A percentile compares a stretch with the other conserved stretches of the same genome.
Conservation (phyloP, 257 asterid genomes). For the Misopates orontium region DNA sequence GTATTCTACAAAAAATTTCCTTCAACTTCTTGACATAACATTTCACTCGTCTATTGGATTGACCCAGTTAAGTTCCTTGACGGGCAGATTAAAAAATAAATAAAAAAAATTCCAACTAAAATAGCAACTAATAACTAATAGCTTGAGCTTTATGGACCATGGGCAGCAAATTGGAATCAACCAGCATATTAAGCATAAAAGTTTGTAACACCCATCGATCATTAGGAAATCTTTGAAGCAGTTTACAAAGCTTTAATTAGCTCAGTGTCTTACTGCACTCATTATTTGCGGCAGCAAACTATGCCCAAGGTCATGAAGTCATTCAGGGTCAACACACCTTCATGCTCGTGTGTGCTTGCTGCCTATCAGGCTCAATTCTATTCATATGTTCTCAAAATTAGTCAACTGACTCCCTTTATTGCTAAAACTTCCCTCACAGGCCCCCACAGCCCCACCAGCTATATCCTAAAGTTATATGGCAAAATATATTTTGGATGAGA, state of each 20-base stretch:
- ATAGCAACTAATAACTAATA: background rate
- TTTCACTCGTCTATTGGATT: background rate
- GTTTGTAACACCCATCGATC: background rate
- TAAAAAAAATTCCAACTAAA: slow-evolving; percentile 8
- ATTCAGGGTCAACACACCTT: background rate
- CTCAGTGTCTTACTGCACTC: background rate
- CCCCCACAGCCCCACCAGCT: background rate
- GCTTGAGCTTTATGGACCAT: background rate
- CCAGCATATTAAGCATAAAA: background rate
- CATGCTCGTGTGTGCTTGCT: background rate
- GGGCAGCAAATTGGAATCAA: background rate
- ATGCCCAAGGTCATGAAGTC: background rate
- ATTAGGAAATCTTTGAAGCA: background rate
- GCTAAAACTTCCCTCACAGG: background rate
- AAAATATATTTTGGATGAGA: background rate
- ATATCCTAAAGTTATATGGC: background rate
- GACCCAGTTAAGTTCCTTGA: background rate
- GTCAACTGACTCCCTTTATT: background rate
- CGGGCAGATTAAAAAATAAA: too few species aligned
- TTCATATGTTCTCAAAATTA: background rate
- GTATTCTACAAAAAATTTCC: background rate
- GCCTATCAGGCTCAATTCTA: background rate
- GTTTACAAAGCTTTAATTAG: background rate
- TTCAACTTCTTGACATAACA: background rate
- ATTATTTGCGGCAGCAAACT: background rate